Base-by-base conservation (phyloP, 2,329 filamentous ascomycete genomes). In the Chrysosporium queenslandicum region DNA sequence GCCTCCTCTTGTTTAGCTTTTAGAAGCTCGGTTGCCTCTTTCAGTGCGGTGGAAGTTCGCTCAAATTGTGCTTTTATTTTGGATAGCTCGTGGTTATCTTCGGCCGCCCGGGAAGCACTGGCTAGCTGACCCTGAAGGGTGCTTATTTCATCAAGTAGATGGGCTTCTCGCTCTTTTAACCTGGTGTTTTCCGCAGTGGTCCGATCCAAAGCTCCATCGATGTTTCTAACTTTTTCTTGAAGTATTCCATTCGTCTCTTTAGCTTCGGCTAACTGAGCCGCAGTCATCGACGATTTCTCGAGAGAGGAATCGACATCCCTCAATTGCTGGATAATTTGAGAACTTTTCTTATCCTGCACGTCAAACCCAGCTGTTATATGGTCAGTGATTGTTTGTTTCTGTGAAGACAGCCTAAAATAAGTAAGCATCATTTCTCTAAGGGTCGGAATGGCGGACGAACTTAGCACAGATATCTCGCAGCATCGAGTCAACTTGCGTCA, bases 91-190 rank as follows among this genome's bases (percentile, higher is more conserved):
- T 56, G 46, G 14, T 56, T 53, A 30, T 60, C 60, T 1, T 50
- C 50, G 8, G 50, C 21, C 25, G 41, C n/a, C 11, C 49, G 18
- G n/a, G 51, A 29, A 37, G 49, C 23, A 14, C 53, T 46, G n/a
- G 49, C 56, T 16, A 62, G 42, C 23, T 48, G 30, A 30, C 61
- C 61, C 29, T 61, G 57, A 2, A 60, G 39, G 23, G 45, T 34
- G 6, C 34, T 25, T 27, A 71, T 62, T n/a, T 67, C 64, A 1
- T 60, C 51, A 3, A 55, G 55, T 29, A 72, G 65, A 9, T 55
- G 57, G 4, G 30, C 32, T 42, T 63, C 63, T 32, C 36, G 29
- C 3, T 42, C 36, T 14, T 60, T 58, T 7, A 58, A 43, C 7
- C 21, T 42, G 36, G 52, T 37, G 32, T 46, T 36, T 6, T 52